A percentile compares a stretch with the other conserved stretches of the same genome.
These are phyloP conservation scores for Xylariaceae sp. DNA, from an alignment of 2,329 filamentous ascomycete species.

Conservation along the genomic window DNA sequence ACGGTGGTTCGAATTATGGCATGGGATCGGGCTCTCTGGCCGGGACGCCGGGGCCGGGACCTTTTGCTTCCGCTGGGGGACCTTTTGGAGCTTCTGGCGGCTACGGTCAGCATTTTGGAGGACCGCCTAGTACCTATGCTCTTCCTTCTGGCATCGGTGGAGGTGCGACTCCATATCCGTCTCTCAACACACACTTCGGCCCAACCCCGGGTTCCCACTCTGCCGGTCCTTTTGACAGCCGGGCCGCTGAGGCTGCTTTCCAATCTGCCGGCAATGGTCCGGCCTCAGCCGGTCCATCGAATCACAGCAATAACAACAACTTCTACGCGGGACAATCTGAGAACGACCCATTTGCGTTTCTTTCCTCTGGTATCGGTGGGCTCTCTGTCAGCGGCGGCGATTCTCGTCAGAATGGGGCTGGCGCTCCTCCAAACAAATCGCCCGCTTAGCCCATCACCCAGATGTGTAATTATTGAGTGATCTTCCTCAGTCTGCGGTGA, in stretches of 20 bases:
- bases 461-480: conserved; percentile 23
- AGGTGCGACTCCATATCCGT: conserved; percentile 78
- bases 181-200: conserved; percentile 81
- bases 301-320: conserved; percentile 57
- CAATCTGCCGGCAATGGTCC: conserved; percentile 84
- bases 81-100: conserved; percentile 70
- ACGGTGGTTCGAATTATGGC: conserved; percentile 79
- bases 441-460: conserved; percentile 53
- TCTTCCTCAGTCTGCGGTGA: conserved; percentile 31
- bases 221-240: conserved; percentile 88
- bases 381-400: conserved; percentile 73
- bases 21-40: conserved; percentile 90
- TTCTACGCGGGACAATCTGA: conserved; percentile 71
- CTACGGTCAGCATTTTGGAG: conserved; percentile 82
- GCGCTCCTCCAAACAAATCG: conserved; percentile 63
- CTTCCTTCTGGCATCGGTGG: conserved; percentile 85
- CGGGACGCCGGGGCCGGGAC: conserved; percentile 78
- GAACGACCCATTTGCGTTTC: conserved; percentile 80
- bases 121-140: conserved; percentile 85
- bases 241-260: conserved; percentile 92
- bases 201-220: conserved; percentile 80
- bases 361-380: conserved; percentile 74
- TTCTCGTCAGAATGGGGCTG: conserved; percentile 66
- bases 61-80: conserved; percentile 72
- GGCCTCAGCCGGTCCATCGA: conserved; percentile 73